Base-by-base conservation (phyloP, 2,329 filamentous ascomycete genomes). In the Talaromyces sp. region DNA sequence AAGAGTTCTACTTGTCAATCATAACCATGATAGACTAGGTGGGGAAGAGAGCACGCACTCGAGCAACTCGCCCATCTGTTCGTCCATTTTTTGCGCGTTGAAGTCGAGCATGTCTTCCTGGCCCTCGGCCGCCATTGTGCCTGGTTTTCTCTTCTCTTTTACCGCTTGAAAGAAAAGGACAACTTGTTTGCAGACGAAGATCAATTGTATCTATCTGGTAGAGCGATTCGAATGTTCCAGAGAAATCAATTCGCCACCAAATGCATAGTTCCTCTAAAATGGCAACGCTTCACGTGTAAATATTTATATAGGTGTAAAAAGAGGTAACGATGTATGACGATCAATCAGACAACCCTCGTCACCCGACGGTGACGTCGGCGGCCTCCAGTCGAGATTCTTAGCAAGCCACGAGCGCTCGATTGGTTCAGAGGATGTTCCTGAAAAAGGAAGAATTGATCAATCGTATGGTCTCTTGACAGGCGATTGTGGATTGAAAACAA, bases 41-140 rank as follows among this genome's bases (percentile, higher is more conserved):
- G 5, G n/a, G 35, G 17, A 9, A 11, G 43, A 13, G 35, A 39
- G 25, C n/a, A 15, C 69, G 43, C 69, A 71, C 74, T 70, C 66
- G 35, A 76, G 65, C 41, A 75, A 66, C 10, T 71, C 71, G 10
- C 63, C 63, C 71, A 75, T 73, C 41, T 70, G 69, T 27, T 60
- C 60, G 13, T 71, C 69, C 25, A 73, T 41, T 8, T 63, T 63
- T 27, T 68, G 65, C 37, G 70, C 13, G 19, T 71, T 69, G 57
- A 68, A 63, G 17, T 65, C 63, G 35, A 66, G 59, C 41, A 59
- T 19, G 39, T 63, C 50, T 52, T 25, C 33, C 19, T 37, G 17
- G 11, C 22, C 43, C 39, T 39, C 43, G 33, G 17, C 17, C 3
- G 56, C 54, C 52, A 59, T 59, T 43, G 54, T 64, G 31, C 52